Conservation (phyloP, 2,329 filamentous ascomycete genomes). For the Penicillium capsulatum region DNA sequence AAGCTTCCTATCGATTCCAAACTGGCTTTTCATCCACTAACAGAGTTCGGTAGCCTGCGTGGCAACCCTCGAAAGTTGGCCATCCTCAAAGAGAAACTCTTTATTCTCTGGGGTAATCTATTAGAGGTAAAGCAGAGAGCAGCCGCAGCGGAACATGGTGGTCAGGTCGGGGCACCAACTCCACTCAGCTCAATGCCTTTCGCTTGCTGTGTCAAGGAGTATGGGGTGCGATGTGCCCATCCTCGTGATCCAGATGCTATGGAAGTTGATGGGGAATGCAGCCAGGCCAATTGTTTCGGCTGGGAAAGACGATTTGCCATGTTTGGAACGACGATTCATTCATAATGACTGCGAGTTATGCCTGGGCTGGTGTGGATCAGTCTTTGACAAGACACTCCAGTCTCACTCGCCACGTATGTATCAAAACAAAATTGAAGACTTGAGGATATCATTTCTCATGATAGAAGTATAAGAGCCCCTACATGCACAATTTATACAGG, state of each 20-base stretch:
- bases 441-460: too few relatives aligned
- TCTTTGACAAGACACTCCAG: neutral
- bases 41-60: conserved; percentile 50
- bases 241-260: conserved; percentile 36
- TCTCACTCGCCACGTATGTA: too few relatives aligned
- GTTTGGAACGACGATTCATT: conserved; percentile 59
- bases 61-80: conserved; percentile 48
- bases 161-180: conserved; percentile 15
- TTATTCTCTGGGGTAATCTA: conserved; percentile 78
- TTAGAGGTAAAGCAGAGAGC: conserved; percentile 60
- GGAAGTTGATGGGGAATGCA: conserved; percentile 40
- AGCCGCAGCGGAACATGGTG: conserved; percentile 21
- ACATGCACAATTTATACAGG: too few relatives aligned
- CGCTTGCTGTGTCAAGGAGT: conserved; percentile 66
- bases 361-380: neutral
- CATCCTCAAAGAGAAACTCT: conserved; percentile 65
- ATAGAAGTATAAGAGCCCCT: too few relatives aligned
- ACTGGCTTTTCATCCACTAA: neutral
- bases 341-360: neutral
- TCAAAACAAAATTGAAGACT: too few relatives aligned
- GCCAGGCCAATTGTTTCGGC: conserved; percentile 39
- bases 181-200: conserved; percentile 57
- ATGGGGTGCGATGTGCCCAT: conserved; percentile 52
- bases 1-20: conserved; percentile 30
- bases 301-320: conserved; percentile 64